Conservation (phyloP, 306 rosid species). For the Geum urbanum region DNA sequence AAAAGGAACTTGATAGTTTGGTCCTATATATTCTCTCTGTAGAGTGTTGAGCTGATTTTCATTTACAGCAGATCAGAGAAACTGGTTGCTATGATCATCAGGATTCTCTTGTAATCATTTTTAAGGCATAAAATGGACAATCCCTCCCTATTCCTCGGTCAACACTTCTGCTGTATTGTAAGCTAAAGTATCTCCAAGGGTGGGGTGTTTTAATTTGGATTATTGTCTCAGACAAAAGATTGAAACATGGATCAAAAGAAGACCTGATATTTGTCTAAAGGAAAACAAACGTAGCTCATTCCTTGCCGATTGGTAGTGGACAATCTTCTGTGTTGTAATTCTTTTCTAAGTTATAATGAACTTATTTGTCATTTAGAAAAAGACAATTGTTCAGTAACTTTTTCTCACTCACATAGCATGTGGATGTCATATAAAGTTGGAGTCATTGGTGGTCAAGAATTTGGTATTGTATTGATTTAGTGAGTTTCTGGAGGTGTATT, state of each 20-base stretch:
- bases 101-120: too few species aligned
- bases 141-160: background rate
- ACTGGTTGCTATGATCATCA: too few species aligned
- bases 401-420: background rate
- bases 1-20: too few species aligned
- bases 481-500: background rate
- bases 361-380: too few species aligned
- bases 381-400: background rate
- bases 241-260: background rate
- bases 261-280: background rate
- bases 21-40: too few species aligned
- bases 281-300: too few species aligned
- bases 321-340: too few species aligned
- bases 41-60: too few species aligned
- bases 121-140: background rate
- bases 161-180: background rate
- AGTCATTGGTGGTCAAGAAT: background rate
- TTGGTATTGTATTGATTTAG: conserved; percentile 2
- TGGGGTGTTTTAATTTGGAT: background rate
- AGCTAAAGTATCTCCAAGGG: background rate
- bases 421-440: background rate
- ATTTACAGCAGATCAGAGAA: too few species aligned
- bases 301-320: too few species aligned
- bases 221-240: background rate
- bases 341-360: too few species aligned